phyloP scores from a whole-genome alignment of 345 rosid genomes.

The Noccaea caerulescens region DNA sequence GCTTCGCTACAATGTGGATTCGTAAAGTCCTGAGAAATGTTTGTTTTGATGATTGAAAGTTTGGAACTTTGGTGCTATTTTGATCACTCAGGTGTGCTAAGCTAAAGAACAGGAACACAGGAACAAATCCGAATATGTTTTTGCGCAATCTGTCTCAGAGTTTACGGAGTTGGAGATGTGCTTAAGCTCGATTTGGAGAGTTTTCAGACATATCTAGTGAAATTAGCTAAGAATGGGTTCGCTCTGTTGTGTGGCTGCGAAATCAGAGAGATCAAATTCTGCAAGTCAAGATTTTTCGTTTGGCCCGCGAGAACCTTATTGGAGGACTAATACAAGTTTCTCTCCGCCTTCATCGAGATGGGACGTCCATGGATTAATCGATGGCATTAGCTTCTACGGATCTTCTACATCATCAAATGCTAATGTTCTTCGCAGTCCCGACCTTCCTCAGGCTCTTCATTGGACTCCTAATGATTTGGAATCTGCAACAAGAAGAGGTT shows the following conservation, averaged over 20 bases:
- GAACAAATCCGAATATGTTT: constrained; percentile 8
- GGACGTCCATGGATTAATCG: constrained; percentile 71
- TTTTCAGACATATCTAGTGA: background rate
- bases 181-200: constrained; percentile 12
- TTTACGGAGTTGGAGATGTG: constrained; percentile 22
- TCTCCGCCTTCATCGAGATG: constrained; percentile 67
- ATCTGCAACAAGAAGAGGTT: constrained; percentile 54
- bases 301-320: constrained; percentile 63
- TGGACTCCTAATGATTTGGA: constrained; percentile 72
- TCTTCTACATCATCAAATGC: constrained; percentile 67
- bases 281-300: constrained; percentile 56
- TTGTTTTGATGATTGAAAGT: constrained; percentile 34
- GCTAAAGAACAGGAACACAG: background rate
- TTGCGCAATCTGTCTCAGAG: constrained; percentile 1
- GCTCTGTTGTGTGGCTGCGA: constrained; percentile 90
- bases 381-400: constrained; percentile 50
- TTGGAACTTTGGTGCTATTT: constrained; percentile 34
- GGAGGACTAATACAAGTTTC: constrained; percentile 84
- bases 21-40: background rate
- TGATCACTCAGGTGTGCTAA: constrained; percentile 33
- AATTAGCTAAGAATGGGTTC: constrained; percentile 72
- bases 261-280: constrained; percentile 82
- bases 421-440: constrained; percentile 58
- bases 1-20: constrained; percentile 13
- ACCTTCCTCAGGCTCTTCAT: constrained; percentile 57